These are phyloP conservation scores for Amorphotheca resinae DNA, from an alignment of 495 filamentous ascomycete genomes.

Conservation along the genomic window DNA sequence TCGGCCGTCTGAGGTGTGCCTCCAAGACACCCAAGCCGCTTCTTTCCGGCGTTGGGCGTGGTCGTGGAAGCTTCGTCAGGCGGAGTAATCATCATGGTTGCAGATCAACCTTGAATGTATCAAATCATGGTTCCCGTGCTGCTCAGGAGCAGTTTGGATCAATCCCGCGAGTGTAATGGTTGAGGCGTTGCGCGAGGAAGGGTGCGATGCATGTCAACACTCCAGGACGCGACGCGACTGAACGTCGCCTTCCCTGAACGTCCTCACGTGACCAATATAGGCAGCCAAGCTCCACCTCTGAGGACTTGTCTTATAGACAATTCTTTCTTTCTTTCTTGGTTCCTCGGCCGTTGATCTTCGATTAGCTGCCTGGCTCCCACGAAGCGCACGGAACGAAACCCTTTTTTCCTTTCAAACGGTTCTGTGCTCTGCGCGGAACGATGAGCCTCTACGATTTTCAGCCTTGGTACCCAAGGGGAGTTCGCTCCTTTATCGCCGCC, in stretches of 20 bases:
- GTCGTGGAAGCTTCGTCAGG: slow-evolving; percentile 15
- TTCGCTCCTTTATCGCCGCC: slow-evolving; percentile 17
- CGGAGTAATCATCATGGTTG: slow-evolving; percentile 13
- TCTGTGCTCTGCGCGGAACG: slow-evolving; percentile 1
- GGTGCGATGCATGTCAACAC: background rate
- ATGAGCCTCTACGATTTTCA: slow-evolving; percentile 7
- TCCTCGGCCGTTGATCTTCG: too few relatives aligned
- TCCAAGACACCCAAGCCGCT: slow-evolving; percentile 11
- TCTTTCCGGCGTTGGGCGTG: slow-evolving; percentile 12
- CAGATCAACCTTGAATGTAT: too few relatives aligned
- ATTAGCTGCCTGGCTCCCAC: too few relatives aligned
- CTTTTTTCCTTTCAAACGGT: background rate
- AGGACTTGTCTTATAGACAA: too few relatives aligned
- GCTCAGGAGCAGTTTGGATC: too few relatives aligned
- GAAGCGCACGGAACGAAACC: too few relatives aligned
- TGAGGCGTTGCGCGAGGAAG: background rate
- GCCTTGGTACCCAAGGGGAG: slow-evolving; percentile 9
- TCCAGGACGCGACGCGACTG: background rate
- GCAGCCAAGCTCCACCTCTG: too few relatives aligned
- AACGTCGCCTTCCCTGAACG: background rate
- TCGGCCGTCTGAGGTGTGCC: slow-evolving; percentile 40
- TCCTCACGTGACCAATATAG: background rate
- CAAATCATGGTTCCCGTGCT: too few relatives aligned
- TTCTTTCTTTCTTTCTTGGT: too few relatives aligned
- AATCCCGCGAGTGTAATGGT: too few relatives aligned